phyloP scores from a whole-genome alignment of 257 asterid species.

The Ajuga chamaepitys region DNA sequence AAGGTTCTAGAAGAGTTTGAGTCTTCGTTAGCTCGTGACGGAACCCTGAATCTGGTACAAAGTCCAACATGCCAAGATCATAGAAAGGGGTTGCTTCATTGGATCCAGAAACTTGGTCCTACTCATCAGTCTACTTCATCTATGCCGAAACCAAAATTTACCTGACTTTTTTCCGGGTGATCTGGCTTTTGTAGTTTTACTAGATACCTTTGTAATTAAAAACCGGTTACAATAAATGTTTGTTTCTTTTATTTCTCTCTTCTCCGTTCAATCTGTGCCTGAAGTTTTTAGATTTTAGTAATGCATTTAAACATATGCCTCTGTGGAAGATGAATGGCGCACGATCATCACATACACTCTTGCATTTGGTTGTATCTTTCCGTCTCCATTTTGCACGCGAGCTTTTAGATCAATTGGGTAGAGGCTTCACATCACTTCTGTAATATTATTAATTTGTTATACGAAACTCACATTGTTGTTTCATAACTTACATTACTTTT shows the following conservation, averaged over 20 bases:
- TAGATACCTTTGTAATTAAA: slow-evolving; percentile 34
- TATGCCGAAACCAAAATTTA: slow-evolving; percentile 46
- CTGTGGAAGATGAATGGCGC: slow-evolving; percentile 15
- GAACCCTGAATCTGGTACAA: slow-evolving; percentile 49
- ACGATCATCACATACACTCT: slow-evolving; percentile 25
- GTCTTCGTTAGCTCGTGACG: slow-evolving; percentile 45
- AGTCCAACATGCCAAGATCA: slow-evolving; percentile 38
- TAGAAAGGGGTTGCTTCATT: slow-evolving; percentile 57
- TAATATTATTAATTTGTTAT: too few relatives aligned
- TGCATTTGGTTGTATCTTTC: slow-evolving; percentile 18
- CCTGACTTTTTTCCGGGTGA: slow-evolving; percentile 28
- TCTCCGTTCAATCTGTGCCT: slow-evolving; percentile 2
- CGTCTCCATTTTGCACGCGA: too few relatives aligned
- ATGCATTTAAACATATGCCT: too few relatives aligned
- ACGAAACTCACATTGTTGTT: too few relatives aligned
- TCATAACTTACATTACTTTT: too few relatives aligned
- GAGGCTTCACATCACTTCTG: too few relatives aligned
- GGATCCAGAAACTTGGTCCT: slow-evolving; percentile 62
- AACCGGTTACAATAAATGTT: slow-evolving; percentile 3
- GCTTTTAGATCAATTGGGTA: too few relatives aligned
- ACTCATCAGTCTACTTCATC: slow-evolving; percentile 29
- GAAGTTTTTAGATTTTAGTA: slow-evolving; percentile 22
- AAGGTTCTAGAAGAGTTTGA: slow-evolving; percentile 74
- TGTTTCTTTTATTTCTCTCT: slow-evolving; percentile 1
- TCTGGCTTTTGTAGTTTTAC: slow-evolving; percentile 26